Evolutionary conservation across 495 filamentous ascomycete genomes (phyloP), one percentile per base, ranked within the genome.

Genomic region (Friedmanniomyces simplex): DNA sequence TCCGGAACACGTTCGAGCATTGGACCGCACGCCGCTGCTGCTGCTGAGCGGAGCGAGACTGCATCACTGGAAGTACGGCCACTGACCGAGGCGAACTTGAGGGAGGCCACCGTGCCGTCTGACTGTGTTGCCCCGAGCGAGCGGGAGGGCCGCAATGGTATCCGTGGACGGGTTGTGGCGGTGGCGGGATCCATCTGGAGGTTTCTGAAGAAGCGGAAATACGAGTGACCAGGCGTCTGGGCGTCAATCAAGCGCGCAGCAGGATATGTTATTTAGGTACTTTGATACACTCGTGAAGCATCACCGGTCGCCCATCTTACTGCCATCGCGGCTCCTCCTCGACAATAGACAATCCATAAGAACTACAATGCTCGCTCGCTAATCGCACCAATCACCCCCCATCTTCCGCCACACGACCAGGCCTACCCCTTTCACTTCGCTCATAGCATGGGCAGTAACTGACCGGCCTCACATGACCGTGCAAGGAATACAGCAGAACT

Each of bases 391-490:
- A 45, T 5, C 41, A 45, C 21, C n/a, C n/a, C n/a, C n/a, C n/a
- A n/a, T n/a, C n/a, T n/a, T n/a, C n/a, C n/a, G n/a, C n/a, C n/a
- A n/a, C n/a, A n/a, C n/a, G n/a, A n/a, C n/a, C n/a, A n/a, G n/a
- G n/a, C n/a, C n/a, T n/a, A n/a, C n/a, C n/a, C n/a, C n/a, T n/a
- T n/a, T n/a, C n/a, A n/a, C n/a, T n/a, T n/a, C n/a, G n/a, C n/a
- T n/a, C n/a, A n/a, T n/a, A n/a, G n/a, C n/a, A n/a, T n/a, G n/a
- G n/a, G n/a, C n/a, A n/a, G n/a, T n/a, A n/a, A n/a, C n/a, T n/a
- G n/a, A n/a, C n/a, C n/a, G n/a, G n/a, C n/a, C 46, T 62, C 60
- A 62, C 60, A 62, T 62, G 37, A 62, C 54, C 21, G 55, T 59
- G 45, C 60, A 62, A 10, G 55, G 60, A 28, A 62, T 59, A 48